Percentiles rank a stretch among this genome's conserved stretches.
phyloP scores from a whole-genome alignment of 148 eudicot genomes.

The Fagopyrum tataricum region DNA sequence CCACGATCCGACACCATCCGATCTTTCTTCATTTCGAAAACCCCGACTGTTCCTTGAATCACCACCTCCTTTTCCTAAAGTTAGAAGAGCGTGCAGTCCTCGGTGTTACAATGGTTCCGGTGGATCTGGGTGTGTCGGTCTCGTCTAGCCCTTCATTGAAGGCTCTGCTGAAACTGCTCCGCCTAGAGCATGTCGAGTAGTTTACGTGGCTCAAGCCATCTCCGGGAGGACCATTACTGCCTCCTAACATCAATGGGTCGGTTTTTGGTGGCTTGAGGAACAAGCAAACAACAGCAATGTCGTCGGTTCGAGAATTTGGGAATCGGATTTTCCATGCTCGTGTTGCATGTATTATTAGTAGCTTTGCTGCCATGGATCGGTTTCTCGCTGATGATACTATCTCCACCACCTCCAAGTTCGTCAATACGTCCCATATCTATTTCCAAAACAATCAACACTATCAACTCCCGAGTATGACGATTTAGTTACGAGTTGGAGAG shows the following conservation, averaged over 20 bases:
- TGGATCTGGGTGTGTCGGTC: background rate
- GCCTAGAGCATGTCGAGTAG: background rate
- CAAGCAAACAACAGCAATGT: constrained; percentile 57
- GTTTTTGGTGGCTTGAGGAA: constrained; percentile 37
- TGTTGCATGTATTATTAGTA: constrained; percentile 46
- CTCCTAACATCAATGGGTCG: background rate
- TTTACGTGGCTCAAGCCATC: background rate
- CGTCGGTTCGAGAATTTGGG: constrained; percentile 61
- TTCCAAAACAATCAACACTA: background rate
- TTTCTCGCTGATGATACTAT: constrained; percentile 56
- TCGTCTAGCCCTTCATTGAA: background rate
- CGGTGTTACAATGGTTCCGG: background rate
- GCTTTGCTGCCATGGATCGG: constrained; percentile 62
- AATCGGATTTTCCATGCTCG: constrained; percentile 66
- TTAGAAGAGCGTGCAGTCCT: background rate
- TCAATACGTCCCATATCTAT: constrained; percentile 84
- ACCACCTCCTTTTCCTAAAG: background rate
- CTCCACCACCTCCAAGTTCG: constrained; percentile 64
- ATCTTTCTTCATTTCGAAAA: background rate
- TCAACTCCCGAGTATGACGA: too few relatives aligned
- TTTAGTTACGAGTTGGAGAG: background rate
- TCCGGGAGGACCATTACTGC: background rate
- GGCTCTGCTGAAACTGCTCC: background rate
- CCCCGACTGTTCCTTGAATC: background rate
- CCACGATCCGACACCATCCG: background rate